Evolutionary conservation across 352 stramenopile species (phyloP).

Genomic region (Elongisporangium undulatum): DNA sequence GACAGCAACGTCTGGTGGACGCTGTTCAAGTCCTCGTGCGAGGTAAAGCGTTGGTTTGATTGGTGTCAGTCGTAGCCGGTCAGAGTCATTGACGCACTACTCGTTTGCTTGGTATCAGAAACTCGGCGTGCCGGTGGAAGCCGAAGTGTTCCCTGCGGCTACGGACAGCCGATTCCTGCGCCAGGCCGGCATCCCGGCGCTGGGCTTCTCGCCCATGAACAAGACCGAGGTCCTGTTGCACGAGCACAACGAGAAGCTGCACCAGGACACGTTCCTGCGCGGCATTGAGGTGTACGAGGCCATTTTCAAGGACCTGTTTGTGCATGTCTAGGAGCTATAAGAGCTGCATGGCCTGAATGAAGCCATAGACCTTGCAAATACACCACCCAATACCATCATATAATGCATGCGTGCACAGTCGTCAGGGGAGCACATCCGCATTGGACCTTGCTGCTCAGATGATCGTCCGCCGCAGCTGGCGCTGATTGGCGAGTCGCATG

Average conservation of each 20-base stretch:
- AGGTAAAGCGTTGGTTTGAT: slow-evolving; percentile 12
- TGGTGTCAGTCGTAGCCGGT: no score
- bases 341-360: background rate
- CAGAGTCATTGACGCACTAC: no score
- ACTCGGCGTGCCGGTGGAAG: slow-evolving; percentile 21
- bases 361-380: background rate
- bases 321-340: background rate
- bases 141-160: slow-evolving; percentile 91
- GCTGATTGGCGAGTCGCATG: background rate
- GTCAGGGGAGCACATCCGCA: no score
- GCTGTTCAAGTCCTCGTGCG: slow-evolving; percentile 43
- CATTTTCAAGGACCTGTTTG: slow-evolving; percentile 34
- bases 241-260: slow-evolving; percentile 94
- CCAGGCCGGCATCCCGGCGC: slow-evolving; percentile 79
- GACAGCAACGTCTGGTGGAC: slow-evolving; percentile 51
- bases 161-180: slow-evolving; percentile 93
- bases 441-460: background rate
- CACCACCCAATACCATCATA: no score
- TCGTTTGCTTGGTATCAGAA: background rate
- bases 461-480: background rate
- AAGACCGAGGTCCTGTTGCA: slow-evolving; percentile 92
- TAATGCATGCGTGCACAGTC: no score
- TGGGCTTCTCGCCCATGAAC: slow-evolving; percentile 92
- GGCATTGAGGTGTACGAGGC: slow-evolving; percentile 82
- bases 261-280: slow-evolving; percentile 88